phyloP scores from a whole-genome alignment of 192 early-diverging fungal species.

The Rhizophagus prolifer region DNA sequence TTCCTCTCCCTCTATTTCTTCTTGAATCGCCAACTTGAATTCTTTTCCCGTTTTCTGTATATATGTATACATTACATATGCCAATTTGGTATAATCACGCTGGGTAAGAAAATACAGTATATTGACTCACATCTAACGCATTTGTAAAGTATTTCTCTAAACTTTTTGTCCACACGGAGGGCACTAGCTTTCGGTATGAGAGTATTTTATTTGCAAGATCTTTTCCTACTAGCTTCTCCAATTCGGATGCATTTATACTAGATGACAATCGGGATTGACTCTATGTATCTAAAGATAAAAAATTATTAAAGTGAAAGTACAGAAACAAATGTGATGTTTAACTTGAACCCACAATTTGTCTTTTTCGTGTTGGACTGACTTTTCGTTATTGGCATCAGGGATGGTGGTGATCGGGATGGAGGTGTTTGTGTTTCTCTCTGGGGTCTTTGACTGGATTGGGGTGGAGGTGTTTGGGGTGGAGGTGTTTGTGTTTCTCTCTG shows the following conservation, averaged over 20 bases:
- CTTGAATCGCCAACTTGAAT: constrained; percentile 28
- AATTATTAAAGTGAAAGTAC: background rate
- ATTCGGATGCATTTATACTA: constrained; percentile 9
- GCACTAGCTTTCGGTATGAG: background rate
- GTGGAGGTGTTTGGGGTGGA: too few relatives aligned
- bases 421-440: constrained; percentile 11
- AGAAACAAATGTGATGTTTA: constrained; percentile 19
- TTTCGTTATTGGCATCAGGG: constrained; percentile 1
- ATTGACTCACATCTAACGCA: constrained; percentile 19
- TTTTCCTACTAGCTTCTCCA: constrained; percentile 7
- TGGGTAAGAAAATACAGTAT: too few relatives aligned
- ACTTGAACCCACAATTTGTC: constrained; percentile 11
- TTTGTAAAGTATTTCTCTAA: constrained; percentile 23
- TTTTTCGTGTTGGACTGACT: constrained; percentile 11
- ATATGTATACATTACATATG: background rate
- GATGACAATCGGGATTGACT: constrained; percentile 20
- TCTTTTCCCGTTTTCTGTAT: constrained; percentile 28
- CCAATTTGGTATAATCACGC: constrained; percentile 10
- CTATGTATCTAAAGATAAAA: constrained; percentile 21
- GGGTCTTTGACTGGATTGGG: too few relatives aligned
- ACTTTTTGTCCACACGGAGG: constrained; percentile 16
- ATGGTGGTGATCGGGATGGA: too few relatives aligned
- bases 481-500: constrained; percentile 11
- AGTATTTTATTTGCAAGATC: constrained; percentile 17
- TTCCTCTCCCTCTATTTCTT: constrained; percentile 18